Conservation (phyloP, 495 filamentous ascomycete species). For the Opeltia flavorubescens region DNA sequence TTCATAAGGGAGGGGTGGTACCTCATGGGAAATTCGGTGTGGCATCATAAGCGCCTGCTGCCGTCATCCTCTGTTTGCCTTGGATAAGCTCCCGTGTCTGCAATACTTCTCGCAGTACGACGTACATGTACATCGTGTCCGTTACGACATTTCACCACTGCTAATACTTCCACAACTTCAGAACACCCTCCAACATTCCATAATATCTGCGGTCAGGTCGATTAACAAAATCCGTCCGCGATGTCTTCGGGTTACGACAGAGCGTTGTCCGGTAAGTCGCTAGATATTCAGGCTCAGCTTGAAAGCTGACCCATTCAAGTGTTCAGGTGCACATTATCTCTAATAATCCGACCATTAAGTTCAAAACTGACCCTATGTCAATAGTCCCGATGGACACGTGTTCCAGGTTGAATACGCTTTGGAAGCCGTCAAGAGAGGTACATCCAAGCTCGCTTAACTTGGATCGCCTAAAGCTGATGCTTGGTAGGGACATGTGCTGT, state of each 20-base stretch:
- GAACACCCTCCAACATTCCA: no score
- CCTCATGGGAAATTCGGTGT: no score
- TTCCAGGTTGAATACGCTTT: slow-evolving; percentile 99
- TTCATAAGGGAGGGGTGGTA: no score
- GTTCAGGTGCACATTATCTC: slow-evolving; percentile 42
- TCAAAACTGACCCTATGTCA: slow-evolving; percentile 1
- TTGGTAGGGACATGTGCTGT: slow-evolving; percentile 84
- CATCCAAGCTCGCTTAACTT: slow-evolving; percentile 1
- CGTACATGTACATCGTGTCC: no score
- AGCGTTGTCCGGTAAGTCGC: slow-evolving; percentile 76
- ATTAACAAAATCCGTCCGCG: not conserved
- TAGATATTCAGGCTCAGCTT: slow-evolving; percentile 16
- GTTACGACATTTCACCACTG: no score
- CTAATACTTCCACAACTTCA: no score
- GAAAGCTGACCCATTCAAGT: slow-evolving; percentile 37
- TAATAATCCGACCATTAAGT: slow-evolving; percentile 19
- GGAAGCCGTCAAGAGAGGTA: slow-evolving; percentile 97
- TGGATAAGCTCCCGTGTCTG: no score
- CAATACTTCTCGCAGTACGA: no score
- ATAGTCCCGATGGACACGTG: slow-evolving; percentile 94
- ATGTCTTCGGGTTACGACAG: slow-evolving; percentile 89
- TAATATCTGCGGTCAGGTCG: no score
- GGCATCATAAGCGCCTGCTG: no score
- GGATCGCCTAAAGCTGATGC: not conserved
- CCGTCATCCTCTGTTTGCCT: no score